phyloP scores from a whole-genome alignment of 2,329 filamentous ascomycete genomes.

The Monosporascus cannonballus region DNA sequence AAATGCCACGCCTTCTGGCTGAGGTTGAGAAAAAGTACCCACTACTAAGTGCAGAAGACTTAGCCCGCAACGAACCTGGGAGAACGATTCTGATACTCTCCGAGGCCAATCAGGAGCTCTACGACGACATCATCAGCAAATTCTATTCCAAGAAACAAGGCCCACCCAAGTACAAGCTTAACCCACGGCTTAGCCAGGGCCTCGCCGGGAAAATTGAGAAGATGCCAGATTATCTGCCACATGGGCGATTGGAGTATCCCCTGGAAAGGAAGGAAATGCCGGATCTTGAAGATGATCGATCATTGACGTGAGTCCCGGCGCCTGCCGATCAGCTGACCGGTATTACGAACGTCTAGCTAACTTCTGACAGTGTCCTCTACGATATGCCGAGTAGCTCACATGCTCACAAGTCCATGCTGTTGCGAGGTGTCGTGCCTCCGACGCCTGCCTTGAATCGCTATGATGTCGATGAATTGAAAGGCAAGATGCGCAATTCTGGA shows the following conservation, averaged over 20 bases:
- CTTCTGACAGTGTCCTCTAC: conserved; percentile 65
- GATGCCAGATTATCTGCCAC: conserved; percentile 77
- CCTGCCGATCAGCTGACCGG: background rate
- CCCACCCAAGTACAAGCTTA: conserved; percentile 60
- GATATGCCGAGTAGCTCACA: conserved; percentile 68
- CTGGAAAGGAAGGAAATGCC: conserved; percentile 67
- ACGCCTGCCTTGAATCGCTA: conserved; percentile 64
- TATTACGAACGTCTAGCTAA: conserved; percentile 21
- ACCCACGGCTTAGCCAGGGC: conserved; percentile 69
- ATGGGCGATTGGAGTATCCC: conserved; percentile 73
- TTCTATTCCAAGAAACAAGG: conserved; percentile 91
- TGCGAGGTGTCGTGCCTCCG: conserved; percentile 74
- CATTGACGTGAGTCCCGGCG: conserved; percentile 62
- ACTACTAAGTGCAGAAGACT: conserved; percentile 69
- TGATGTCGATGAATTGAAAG: conserved; percentile 69
- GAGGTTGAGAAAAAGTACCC: conserved; percentile 83
- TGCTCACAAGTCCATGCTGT: conserved; percentile 87
- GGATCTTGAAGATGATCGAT: conserved; percentile 76
- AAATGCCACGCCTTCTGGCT: conserved; percentile 75
- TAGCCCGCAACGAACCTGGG: conserved; percentile 70
- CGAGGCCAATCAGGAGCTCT: conserved; percentile 70
- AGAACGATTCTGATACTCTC: conserved; percentile 79
- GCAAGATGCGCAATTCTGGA: conserved; percentile 59
- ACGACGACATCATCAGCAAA: conserved; percentile 73
- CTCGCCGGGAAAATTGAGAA: conserved; percentile 77